Evolutionary conservation across 1,284 basidiomycete species (phyloP).

Genomic region (Ustilago shanxiensis): DNA sequence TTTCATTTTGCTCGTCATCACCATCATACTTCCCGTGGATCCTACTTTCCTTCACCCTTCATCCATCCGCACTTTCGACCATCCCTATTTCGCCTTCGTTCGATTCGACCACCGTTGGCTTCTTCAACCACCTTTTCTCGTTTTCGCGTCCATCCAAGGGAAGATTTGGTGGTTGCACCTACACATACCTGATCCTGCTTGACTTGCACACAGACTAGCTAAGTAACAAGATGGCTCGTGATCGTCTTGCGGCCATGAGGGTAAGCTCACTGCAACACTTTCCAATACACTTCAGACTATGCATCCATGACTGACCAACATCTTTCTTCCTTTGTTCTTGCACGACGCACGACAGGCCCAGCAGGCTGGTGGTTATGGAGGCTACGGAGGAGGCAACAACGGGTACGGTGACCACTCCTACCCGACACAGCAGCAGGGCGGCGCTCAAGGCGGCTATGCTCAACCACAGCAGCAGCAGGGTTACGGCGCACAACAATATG

Average conservation of each 20-base stretch:
- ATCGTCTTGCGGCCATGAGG: constrained; percentile 61
- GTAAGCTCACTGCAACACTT: constrained; percentile 22
- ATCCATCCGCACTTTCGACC: not conserved
- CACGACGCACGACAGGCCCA: constrained; percentile 42
- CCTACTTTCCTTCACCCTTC: constrained; percentile 3
- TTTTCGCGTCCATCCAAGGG: not conserved
- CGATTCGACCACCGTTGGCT: not conserved
- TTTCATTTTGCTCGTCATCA: constrained; percentile 7
- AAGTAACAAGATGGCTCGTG: constrained; percentile 46
- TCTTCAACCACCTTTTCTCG: not conserved
- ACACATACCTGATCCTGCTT: not conserved
- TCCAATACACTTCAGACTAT: not conserved
- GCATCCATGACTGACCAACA: constrained; percentile 12
- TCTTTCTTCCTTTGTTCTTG: not conserved
- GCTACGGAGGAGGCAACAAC: constrained; percentile 64
- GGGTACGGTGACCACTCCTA: constrained; percentile 69
- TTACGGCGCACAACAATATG: constrained; percentile 16
- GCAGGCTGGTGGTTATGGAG: constrained; percentile 65
- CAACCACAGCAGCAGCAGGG: constrained; percentile 39
- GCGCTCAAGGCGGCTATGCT: constrained; percentile 38
- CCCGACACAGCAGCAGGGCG: constrained; percentile 61
- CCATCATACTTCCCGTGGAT: not conserved
- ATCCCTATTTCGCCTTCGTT: not conserved
- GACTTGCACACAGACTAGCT: not conserved
- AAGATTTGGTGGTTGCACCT: not conserved